Evolutionary conservation across 2,329 filamentous ascomycete genomes (phyloP), one percentile per base, ranked within the genome.

Genomic region (Talaromyces islandicus): DNA sequence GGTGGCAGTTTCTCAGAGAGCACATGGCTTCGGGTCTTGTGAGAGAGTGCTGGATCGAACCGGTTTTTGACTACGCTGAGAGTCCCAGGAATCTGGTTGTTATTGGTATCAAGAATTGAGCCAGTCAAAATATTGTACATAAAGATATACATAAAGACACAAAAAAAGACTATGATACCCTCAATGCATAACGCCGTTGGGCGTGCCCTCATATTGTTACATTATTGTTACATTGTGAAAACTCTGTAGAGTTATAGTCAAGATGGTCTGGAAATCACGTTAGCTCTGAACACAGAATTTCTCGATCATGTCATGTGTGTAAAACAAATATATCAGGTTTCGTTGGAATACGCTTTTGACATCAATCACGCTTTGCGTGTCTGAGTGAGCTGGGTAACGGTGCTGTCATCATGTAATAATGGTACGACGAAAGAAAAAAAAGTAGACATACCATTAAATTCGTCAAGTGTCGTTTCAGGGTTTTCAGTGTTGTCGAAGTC

Each of bases 81-180:
- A 96, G 92, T 72, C 94, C 94, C 54, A 82, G 94, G 63, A 97
- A 99, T 75, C 74, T 97, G 69, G 93, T 96, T 1, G 89, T 99
- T 4, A 92, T 97, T 30, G 94, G 93, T 0, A 83, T 97, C 55
- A 97, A 96, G 46, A 59, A 62, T 27, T 62, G 54, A 53, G 43
- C 43, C 25, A 41, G 27, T 17, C 29, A 54, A n/a, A 55, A 54
- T 35, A 35, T 24, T 38, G 30, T 52, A 52, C 30, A 58, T 53
- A 54, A 43, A 38, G 32, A n/a, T 48, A 61, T 21, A 51, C 41
- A 56, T n/a, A n/a, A n/a, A n/a, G n/a, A n/a, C n/a, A n/a, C n/a
- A n/a, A n/a, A n/a, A 35, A 27, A 11, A 32, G 56, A 41, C 3
- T 17, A 32, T 51, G 56, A 58, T 56, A 58, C 59, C 55, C 59